Evolutionary conservation across 176 grass and related monocot species (phyloP).

Genomic region (Puccinellia tenuiflora): DNA sequence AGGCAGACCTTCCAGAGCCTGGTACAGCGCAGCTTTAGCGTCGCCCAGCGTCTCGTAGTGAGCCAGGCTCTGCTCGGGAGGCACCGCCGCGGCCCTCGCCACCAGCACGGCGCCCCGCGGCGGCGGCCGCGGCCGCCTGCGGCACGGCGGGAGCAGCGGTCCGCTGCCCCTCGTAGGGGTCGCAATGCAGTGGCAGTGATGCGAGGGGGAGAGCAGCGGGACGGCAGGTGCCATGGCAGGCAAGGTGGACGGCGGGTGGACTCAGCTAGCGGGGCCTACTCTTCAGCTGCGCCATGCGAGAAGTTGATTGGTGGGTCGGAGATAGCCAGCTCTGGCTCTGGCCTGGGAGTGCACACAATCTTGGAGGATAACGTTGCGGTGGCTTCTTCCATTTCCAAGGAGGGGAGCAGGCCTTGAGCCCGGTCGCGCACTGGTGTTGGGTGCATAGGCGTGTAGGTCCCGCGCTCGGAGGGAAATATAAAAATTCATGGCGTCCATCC

Average conservation of each 20-base stretch:
- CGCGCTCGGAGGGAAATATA: neutral
- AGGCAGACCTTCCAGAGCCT: slow-evolving; percentile 33
- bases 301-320: slow-evolving; percentile 15
- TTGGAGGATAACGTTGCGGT: slow-evolving; percentile 40
- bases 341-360: slow-evolving; percentile 14
- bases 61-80: slow-evolving; percentile 12
- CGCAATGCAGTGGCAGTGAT: neutral
- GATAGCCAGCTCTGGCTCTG: neutral
- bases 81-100: neutral
- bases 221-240: slow-evolving; percentile 19
- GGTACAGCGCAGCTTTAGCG: slow-evolving; percentile 43
- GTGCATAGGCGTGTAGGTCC: neutral
- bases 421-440: neutral
- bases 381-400: neutral
- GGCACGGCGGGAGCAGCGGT: no score
- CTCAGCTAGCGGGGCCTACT: neutral
- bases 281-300: neutral
- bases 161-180: neutral
- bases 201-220: neutral
- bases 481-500: neutral
- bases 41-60: slow-evolving; percentile 20
- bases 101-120: neutral
- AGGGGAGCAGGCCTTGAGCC: neutral
- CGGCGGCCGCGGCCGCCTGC: neutral
- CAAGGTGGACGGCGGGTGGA: neutral